Base-by-base conservation (phyloP, 441 rosid species). In the Iberis amara region DNA sequence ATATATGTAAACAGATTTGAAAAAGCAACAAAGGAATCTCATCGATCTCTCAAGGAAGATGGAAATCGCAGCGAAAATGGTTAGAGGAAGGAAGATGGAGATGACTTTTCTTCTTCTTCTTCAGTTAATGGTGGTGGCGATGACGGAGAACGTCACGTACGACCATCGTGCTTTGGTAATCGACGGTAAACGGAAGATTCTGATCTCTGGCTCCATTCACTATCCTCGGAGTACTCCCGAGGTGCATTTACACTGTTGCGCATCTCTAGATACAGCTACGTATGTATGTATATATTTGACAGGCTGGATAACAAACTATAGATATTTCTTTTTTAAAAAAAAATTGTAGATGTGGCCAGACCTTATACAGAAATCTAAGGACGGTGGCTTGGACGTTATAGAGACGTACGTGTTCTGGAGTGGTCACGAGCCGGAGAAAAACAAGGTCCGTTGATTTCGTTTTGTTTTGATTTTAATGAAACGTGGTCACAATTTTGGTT, bases 321-420 rank as follows among this genome's bases (percentile, higher is more conserved):
- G 8, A 2, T 42, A 0, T 39, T 31, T 28, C 21, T 4, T 7
- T 11, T 1, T 24, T 52, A 9, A 14, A n/a, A n/a, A n/a, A n/a
- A n/a, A 23, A 7, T 6, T 10, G 7, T 47, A 91, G 98, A 91
- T 91, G 96, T 91, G 98, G 98, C 86, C 94, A 28, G 95, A 71
- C 72, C 89, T 91, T 27, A 76, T 91, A 32, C 89, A 91, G 80
- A 91, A 88, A 72, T 83, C 98, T 2, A 91, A 91, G 62, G 98
- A 91, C 51, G 98, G 98, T 69, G 98, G 98, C 4, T 69, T 91
- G 56, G 91, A 91, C 55, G 79, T 88, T 52, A 85, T 91, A 7
- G 95, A 91, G 69, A 91, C 98, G 11, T 91, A 91, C 8, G 89
- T 91, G 39, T 91, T 91, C 55, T 91, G 98, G 98, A 82, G 75